Evolutionary conservation across 169 alveolate genomes (phyloP), one percentile per base, ranked within the genome.

Genomic region (Toxoplasma gondii): DNA sequence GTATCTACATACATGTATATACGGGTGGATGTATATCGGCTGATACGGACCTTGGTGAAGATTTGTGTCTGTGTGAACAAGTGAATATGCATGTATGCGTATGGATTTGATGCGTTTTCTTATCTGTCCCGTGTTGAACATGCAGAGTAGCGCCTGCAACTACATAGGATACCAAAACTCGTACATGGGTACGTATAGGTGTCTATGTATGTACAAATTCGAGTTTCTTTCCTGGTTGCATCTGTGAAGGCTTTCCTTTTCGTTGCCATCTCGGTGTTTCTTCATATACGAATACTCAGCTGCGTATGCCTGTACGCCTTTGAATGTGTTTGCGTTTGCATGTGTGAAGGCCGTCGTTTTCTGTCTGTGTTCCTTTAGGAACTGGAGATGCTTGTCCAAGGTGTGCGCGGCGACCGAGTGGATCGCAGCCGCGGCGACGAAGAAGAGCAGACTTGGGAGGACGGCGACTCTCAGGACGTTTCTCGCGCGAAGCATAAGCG

Each of bases 331-430:
- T 64, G 34, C 74, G 29, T 64, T 7, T 4, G 7, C n/a, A 31
- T 4, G 22, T 1, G 9, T 4, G n/a, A 27, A 22, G 74, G 9
- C 4, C 22, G 24, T 64, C n/a, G n/a, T 16, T 16, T 64, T 64
- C 74, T 64, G 10, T 74, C 84, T 36, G 24, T 74, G 84, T 10
- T n/a, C 19, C 44, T 1, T 36, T 44, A 74, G 84, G 39, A 31
- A n/a, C 84, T 74, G 22, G 84, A 74, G 43, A n/a, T 36, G 84
- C 84, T 74, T 17, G 43, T 74, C 27, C 84, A 74, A n/a, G 84
- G 84, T 1, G n/a, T 34, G 1, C 84, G 39, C 84, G 84, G 43
- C 39, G 84, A 74, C 39, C 39, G 44, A 24, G 43, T n/a, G 43
- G 43, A 16, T 1, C 24, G 27, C 45, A 36, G 84, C 39, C 39